phyloP scores from a whole-genome alignment of 1,284 basidiomycete species.

The Ceratobasidium sp. region DNA sequence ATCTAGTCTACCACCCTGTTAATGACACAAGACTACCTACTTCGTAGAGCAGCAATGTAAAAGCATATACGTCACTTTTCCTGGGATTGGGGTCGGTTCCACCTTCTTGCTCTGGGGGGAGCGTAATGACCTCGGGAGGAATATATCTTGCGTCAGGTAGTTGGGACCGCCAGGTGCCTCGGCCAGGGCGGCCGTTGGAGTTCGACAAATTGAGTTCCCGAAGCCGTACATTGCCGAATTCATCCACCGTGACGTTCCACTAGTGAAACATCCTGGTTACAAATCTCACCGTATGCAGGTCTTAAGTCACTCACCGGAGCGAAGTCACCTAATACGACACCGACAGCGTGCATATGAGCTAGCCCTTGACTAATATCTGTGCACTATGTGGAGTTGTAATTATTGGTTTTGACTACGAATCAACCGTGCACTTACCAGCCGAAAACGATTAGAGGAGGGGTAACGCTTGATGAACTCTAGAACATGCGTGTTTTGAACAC shows the following conservation, averaged over 20 bases:
- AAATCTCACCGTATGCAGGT: neutral
- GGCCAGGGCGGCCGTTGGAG: constrained; percentile 5
- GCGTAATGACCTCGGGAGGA: constrained; percentile 24
- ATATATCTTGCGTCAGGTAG: constrained; percentile 27
- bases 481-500: constrained; percentile 1
- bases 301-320: constrained; percentile 1
- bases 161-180: constrained; percentile 26
- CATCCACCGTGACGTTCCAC: constrained; percentile 23
- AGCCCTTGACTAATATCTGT: constrained; percentile 18
- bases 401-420: too few relatives aligned
- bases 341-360: constrained; percentile 13
- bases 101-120: constrained; percentile 13
- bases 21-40: neutral
- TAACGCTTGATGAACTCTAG: constrained; percentile 17
- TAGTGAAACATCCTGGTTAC: neutral
- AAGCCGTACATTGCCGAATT: constrained; percentile 13
- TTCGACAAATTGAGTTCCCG: constrained; percentile 6
- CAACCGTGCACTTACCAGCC: neutral
- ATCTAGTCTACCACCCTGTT: neutral
- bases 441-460: constrained; percentile 14
- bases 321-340: constrained; percentile 22
- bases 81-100: constrained; percentile 27
- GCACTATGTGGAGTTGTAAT: neutral
- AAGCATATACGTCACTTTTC: constrained; percentile 34
- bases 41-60: constrained; percentile 12